Evolutionary conservation across 192 early-diverging fungal genomes (phyloP), one percentile per base, ranked within the genome.

Genomic region (Physocladia obscura): DNA sequence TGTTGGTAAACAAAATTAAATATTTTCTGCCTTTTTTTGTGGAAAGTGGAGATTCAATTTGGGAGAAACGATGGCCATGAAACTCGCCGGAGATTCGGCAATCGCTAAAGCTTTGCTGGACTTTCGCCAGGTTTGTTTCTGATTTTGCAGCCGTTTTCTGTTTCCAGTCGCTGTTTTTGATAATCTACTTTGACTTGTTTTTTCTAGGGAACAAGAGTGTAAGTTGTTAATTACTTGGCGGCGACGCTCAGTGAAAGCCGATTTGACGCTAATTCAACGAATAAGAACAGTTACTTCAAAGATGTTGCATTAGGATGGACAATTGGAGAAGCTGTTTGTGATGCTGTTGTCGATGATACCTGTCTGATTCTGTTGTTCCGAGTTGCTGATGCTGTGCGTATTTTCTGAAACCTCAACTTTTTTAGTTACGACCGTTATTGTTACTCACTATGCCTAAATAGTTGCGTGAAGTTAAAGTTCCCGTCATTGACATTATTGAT

Each of bases 281-380:
- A n/a, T 54, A 8, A 8, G n/a, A 24, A 15, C 26, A 57, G 52
- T 19, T 68, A 68, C 54, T 93, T 96, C 74, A 83, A 83, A 57
- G 90, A 98, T 70, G 84, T 87, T 2, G 82, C 85, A 40, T 90
- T 93, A 49, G 94, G 89, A 21, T 98, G 93, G 92, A 80, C 91
- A 57, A 85, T 90, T 56, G 94, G 84, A 37, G 50, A 68, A 8
- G 36, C 29, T 11, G 37, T 8, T 0, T 15, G 11, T 19, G 52
- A 68, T 19, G 11, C 52, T 13, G 26, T 49, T 29, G 49, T 67
- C 4, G 34, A 52, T 3, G 49, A 11, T 26, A 11, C 11, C 4
- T 15, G 38, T 32, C 31, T 50, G 5, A 6, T 17, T 30, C 27
- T 54, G 35, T 34, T 17, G 48, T 54, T 54, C 2, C 49, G 32